Evolutionary conservation across 352 stramenopile species (phyloP).

Genomic region (Thalassiosira exigua): DNA sequence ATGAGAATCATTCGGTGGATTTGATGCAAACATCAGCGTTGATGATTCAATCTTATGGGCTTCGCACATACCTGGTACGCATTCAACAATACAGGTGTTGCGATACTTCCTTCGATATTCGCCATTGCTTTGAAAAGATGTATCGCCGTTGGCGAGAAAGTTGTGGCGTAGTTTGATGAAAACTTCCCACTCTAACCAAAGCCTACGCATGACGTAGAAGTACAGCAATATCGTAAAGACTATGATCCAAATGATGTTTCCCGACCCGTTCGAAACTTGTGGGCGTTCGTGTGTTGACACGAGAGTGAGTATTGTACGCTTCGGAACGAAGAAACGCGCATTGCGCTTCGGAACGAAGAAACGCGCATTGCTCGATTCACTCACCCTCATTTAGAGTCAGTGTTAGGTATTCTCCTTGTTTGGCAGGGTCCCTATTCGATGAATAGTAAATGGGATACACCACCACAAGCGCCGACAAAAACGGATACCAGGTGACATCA

Average conservation of each 20-base stretch:
- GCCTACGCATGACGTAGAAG: slow-evolving; percentile 56
- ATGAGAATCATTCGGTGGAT: not conserved
- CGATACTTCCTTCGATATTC: slow-evolving; percentile 64
- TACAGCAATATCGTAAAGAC: slow-evolving; percentile 53
- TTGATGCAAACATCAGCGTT: slow-evolving; percentile 14
- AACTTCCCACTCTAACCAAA: slow-evolving; percentile 74
- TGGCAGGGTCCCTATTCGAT: not conserved
- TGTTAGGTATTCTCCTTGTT: slow-evolving; percentile 40
- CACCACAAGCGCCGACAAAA: slow-evolving; percentile 39
- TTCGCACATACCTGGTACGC: slow-evolving; percentile 51
- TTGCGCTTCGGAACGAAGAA: no score
- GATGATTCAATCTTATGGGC: not conserved
- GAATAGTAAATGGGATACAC: slow-evolving; percentile 52
- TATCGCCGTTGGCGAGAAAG: slow-evolving; percentile 67
- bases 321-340: no score
- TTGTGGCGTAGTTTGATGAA: slow-evolving; percentile 64
- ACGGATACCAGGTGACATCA: slow-evolving; percentile 71
- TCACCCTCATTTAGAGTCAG: slow-evolving; percentile 55
- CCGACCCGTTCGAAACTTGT: slow-evolving; percentile 29
- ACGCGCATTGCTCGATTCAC: no score
- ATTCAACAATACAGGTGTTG: slow-evolving; percentile 64
- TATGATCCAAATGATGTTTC: slow-evolving; percentile 45
- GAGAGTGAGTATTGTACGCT: no score
- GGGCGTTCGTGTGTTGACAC: no score
- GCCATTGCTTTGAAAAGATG: slow-evolving; percentile 39